phyloP scores from a whole-genome alignment of 2,329 filamentous ascomycete genomes.

The Ceratocystiopsis minuta region DNA sequence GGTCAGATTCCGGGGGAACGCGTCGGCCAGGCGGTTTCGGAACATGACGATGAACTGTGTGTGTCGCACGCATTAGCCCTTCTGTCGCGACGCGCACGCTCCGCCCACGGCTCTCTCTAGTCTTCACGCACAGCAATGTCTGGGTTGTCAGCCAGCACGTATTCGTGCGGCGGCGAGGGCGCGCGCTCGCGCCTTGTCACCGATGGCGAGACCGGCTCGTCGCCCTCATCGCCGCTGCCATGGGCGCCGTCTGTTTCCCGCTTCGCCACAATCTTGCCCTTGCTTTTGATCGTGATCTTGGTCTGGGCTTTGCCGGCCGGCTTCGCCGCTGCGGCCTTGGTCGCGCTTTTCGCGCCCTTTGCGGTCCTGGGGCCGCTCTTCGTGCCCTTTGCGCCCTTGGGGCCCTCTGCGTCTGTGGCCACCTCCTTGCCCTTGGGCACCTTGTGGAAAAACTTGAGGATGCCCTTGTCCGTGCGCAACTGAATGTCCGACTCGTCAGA shows the following conservation, averaged over 20 bases:
- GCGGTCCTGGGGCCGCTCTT: too few species aligned
- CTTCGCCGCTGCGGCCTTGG: too few species aligned
- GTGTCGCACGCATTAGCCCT: conserved; percentile 11
- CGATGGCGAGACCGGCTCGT: conserved; percentile 28
- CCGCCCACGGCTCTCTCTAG: too few species aligned
- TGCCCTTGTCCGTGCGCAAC: conserved; percentile 35
- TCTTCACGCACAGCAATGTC: conserved; percentile 78
- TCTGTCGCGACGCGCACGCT: too few species aligned
- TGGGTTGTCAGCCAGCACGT: conserved; percentile 73
- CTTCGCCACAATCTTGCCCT: conserved; percentile 4
- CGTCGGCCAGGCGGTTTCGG: conserved; percentile 77
- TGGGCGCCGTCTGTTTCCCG: conserved; percentile 18
- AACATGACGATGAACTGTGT: conserved; percentile 97
- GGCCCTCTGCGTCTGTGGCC: too few species aligned
- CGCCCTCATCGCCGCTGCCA: conserved; percentile 19
- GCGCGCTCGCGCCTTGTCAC: conserved; percentile 52
- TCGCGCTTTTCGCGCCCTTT: too few species aligned
- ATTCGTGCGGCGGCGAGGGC: conserved; percentile 83
- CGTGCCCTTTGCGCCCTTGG: too few species aligned
- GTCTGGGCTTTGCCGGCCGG: neutral
- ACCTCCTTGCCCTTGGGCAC: conserved; percentile 23
- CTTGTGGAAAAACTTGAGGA: conserved; percentile 51
- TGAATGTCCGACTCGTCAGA: conserved; percentile 35
- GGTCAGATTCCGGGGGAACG: conserved; percentile 69
- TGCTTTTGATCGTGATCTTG: conserved; percentile 11